Base-by-base conservation (phyloP, 2,329 filamentous ascomycete species). In the Elsinoe necatrix region DNA sequence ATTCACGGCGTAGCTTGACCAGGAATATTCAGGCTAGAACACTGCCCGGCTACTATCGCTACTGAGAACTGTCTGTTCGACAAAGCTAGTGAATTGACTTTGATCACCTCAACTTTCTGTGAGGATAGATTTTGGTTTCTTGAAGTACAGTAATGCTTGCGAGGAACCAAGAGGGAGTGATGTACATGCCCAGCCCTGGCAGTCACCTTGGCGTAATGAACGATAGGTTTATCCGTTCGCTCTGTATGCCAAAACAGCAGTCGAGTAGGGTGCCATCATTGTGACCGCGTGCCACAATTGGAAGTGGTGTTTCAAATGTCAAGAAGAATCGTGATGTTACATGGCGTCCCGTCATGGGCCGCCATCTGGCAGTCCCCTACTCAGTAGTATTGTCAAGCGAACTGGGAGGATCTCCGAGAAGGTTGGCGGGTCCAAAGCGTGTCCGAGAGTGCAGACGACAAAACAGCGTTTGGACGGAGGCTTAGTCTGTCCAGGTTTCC, bases 181-280 rank as follows among this genome's bases (percentile, higher is more conserved):
- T 52, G 48, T 52, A 18, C 48, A 52, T 21, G 48, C 48, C 48
- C 48, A 52, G 48, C 48, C 27, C 23, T 37, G 48, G 31, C 48
- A 31, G 31, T 18, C 12, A 21, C n/a, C 48, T 52, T 52, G 48
- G 48, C 48, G 29, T 37, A 37, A 39, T 35, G 41, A 23, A 45
- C 41, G 23, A 45, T 45, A 45, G 41, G 18, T 18, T 45, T 45
- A 45, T 25, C 12, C 12, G 41, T 45, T 45, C 41, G 9, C 20
- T 45, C 20, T 37, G 18, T 21, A 25, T 27, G 20, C 41, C 41
- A 45, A 45, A 45, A 45, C 25, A 45, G 41, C 41, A 11, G 41
- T 27, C 21, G 11, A 45, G n/a, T 45, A 23, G 9, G 12, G 41
- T 45, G 23, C 41, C 41, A 45, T 45, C 41, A 45, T 45, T 14